Base-by-base conservation (phyloP, 148 eudicot genomes). In the Amaranthus palmeri region DNA sequence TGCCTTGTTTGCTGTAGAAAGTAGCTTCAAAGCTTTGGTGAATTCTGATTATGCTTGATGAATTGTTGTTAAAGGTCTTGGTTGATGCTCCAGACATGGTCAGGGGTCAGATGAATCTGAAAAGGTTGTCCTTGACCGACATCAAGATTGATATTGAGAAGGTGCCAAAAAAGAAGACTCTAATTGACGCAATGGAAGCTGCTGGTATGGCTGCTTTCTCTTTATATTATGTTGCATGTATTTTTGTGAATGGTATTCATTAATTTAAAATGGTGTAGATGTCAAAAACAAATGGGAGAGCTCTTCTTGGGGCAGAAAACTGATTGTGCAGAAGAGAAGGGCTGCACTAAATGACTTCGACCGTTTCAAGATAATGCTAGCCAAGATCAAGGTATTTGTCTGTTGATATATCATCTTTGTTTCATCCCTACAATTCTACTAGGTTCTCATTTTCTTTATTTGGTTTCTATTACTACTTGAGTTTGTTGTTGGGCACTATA, bases 181-280 rank as follows among this genome's bases (percentile, higher is more conserved):
- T 92, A 66, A 48, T 92, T 64, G 88, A 84, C 25, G 97, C 97
- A 55, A 87, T 92, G 91, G 96, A 89, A 63, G 88, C 86, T 14
- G 96, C 89, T 50, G 96, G 97, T 88, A 65, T 14, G 82, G 41
- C 47, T 45, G 5, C 13, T 5, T n/a, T 2, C 14, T 4, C 0
- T 9, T 46, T 6, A 9, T 53, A 3, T 47, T 60, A 8, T 40
- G 36, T 62, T 5, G 4, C 53, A 25, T 36, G 9, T 7, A 5
- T 3, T 11, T 13, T 46, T n/a, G 12, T 8, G 13, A 10, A 10
- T 74, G 36, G 41, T 4, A 25, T 11, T 59, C 65, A 14, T 57
- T 13, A 12, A 18, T 0, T 0, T 5, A 9, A 44, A 3, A 18
- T 11, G 12, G 1, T 74, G 68, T 74, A 86, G 90, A 86, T 81